Evolutionary conservation across 2,329 filamentous ascomycete genomes (phyloP), one percentile per base, ranked within the genome.

Genomic region (Alternaria arbusti): DNA sequence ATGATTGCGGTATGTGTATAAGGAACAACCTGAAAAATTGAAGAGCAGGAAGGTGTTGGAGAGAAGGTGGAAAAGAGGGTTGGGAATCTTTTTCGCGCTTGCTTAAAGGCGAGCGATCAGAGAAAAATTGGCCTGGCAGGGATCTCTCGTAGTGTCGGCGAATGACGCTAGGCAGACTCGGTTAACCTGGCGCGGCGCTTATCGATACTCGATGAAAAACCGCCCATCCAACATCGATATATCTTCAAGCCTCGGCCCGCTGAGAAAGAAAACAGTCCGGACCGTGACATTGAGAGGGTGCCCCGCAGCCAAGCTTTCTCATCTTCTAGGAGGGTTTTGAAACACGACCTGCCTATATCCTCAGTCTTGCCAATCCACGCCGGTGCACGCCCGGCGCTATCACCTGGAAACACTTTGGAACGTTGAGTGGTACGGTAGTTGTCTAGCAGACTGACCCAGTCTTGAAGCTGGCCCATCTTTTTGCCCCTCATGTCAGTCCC

Each of bases 1-100:
- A 97, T 97, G 82, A 86, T 93, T 81, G 67, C 62, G 73, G 79
- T 76, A 17, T 55, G 49, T 74, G 66, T 75, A 68, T 60, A 73
- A 72, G 65, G 68, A 69, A 70, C 70, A 67, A 73, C 70, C 70
- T 70, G 69, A 67, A 71, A 70, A 66, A 69, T 65, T 75, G 67
- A 67, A 69, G 61, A 59, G 69, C 62, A 71, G 68, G 70, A 69
- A 71, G 73, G 73, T 71, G 64, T 70, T 76, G 71, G 72, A 71
- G 71, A 68, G 67, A 68, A 71, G 70, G 69, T 72, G 72, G 66
- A 70, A 71, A 72, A 71, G 68, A 69, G 68, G 56, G 44, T 59
- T 46, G 63, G 57, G 52, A 63, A 57, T 59, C 52, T 65, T 64
- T 47, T 62, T 61, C 50, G 59, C 57, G 59, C 51, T 61, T 61